Percentiles rank a stretch among this genome's conserved stretches.
These are phyloP conservation scores for Novymonas esmeraldas DNA, from an alignment of 208 protist species.

Conservation along the genomic window DNA sequence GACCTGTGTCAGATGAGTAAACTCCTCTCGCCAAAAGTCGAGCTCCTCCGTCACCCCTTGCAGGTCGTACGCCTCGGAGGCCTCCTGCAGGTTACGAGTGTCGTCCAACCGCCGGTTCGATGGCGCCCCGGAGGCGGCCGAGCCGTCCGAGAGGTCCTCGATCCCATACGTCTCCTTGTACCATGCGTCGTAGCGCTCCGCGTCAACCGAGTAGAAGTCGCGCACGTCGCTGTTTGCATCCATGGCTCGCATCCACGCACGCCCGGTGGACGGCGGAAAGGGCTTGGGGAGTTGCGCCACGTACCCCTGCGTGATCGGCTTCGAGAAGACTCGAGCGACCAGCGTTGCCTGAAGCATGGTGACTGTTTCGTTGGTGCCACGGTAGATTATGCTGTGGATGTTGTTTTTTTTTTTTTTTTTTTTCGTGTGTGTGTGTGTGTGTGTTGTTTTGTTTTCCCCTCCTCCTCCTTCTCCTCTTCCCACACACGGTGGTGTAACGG, in stretches of 20 bases:
- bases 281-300: constrained; percentile 56
- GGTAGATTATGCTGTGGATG: too few species aligned
- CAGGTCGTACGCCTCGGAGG: constrained; percentile 43
- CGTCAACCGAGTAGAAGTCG: constrained; percentile 54
- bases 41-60: constrained; percentile 59
- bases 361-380: background rate
- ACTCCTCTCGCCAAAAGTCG: constrained; percentile 62
- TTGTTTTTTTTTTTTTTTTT: too few species aligned
- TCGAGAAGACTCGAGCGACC: constrained; percentile 57
- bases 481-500: too few species aligned
- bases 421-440: too few species aligned
- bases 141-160: constrained; percentile 68
- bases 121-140: constrained; percentile 61
- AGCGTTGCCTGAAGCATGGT: constrained; percentile 37
- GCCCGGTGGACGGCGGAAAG: constrained; percentile 28
- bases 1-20: constrained; percentile 58
- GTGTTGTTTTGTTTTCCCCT: too few species aligned
- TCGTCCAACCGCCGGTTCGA: constrained; percentile 68
- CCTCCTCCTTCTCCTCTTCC: too few species aligned
- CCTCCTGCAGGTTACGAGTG: constrained; percentile 46
- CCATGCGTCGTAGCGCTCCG: constrained; percentile 78
- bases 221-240: constrained; percentile 64
- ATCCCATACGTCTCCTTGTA: constrained; percentile 76
- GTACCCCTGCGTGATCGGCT: constrained; percentile 83
- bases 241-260: constrained; percentile 59